Base-by-base conservation (phyloP, 208 protist species). In the Leishmania amazonensis region DNA sequence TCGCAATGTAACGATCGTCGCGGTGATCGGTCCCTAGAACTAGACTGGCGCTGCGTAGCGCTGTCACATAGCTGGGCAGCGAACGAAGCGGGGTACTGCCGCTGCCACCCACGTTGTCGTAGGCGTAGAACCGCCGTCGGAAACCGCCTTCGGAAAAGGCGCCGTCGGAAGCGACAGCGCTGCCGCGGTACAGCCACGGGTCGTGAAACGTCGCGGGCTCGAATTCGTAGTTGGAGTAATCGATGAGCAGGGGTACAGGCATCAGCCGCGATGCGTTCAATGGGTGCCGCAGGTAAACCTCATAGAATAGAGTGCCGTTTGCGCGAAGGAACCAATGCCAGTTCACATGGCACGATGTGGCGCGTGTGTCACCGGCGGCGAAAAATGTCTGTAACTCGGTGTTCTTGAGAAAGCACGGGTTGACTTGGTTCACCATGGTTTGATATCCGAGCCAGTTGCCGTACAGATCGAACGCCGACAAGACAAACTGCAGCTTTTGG, bases 261-360 rank as follows among this genome's bases (percentile, higher is more conserved):
- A 96, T 60, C n/a, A 91, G 79, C 38, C 89, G 81, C 42, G 84
- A 85, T 15, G 38, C 73, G 79, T 96, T 95, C 9, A 57, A 45
- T 15, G 88, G 86, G 81, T 96, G 85, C 8, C 84, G 81, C 17
- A 97, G 42, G 78, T 89, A 97, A 24, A 95, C n/a, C 40, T 97
- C 93, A 78, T 91, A 95, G 79, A 96, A 94, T 6, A 85, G 19
- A 42, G 88, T 90, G 38, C 76, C 21, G n/a, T 78, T 74, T 9
- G 87, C 85, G 28, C 64, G 62, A 21, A 88, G 76, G 62, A 84
- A 90, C 83, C 85, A 92, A 1, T 19, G 77, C 88, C 84, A 90
- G 79, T 89, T 88, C 28, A 86, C 24, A 81, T 83, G 49, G 85
- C 93, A 96, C 28, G 35, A 45, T 35, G 81, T 80, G 11, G 57